A percentile compares a stretch with the other conserved stretches of the same genome.
Evolutionary conservation across 164 flowering plant genomes (phyloP).

Genomic region (Litsea cubeba): DNA sequence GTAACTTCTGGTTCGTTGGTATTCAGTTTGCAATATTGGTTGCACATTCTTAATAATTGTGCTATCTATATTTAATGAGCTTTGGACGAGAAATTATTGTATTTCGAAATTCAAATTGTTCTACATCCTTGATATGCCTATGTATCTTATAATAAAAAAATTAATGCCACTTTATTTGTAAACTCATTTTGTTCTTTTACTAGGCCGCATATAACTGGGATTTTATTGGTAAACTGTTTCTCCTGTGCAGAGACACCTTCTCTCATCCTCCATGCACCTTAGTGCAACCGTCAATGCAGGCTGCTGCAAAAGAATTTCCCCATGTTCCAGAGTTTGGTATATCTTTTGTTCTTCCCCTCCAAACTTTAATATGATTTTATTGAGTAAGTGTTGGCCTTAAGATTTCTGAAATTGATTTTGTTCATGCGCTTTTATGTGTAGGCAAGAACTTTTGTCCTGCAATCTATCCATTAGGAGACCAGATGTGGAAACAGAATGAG

Average conservation of each 20-base stretch:
- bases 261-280: conserved; percentile 90
- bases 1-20: no score
- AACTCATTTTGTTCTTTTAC: background rate
- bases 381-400: background rate
- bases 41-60: no score
- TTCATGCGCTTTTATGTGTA: conserved; percentile 21
- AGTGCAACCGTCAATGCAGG: conserved; percentile 83
- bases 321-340: conserved; percentile 78
- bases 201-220: background rate
- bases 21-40: no score
- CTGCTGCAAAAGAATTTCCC: conserved; percentile 29
- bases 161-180: background rate
- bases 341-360: background rate
- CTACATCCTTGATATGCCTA: no score
- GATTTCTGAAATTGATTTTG: conserved; percentile 6
- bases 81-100: no score
- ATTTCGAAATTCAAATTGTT: no score
- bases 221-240: conserved; percentile 1
- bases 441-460: conserved; percentile 73
- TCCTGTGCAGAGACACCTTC: conserved; percentile 77
- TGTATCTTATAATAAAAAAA: no score
- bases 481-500: conserved; percentile 41
- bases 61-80: no score
- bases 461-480: conserved; percentile 80
- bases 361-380: background rate